Evolutionary conservation across 2,329 filamentous ascomycete species (phyloP).

Genomic region (Exserohilum rostratum): DNA sequence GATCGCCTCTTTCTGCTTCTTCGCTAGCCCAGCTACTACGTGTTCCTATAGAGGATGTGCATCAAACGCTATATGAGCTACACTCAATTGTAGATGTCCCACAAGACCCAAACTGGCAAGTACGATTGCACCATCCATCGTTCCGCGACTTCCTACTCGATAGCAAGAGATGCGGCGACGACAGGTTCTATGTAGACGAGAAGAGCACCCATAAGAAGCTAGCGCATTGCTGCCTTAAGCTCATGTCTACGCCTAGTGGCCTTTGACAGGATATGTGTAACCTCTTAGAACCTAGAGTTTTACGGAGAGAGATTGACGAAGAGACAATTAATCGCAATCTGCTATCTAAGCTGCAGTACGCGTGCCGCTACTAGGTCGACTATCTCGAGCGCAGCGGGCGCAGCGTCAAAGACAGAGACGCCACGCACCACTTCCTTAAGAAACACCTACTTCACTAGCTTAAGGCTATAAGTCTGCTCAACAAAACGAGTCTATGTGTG

Average conservation of each 20-base stretch:
- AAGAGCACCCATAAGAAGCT: background rate
- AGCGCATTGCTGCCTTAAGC: background rate
- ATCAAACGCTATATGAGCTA: background rate
- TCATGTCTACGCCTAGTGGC: too few relatives aligned
- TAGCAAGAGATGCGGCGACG: conserved; percentile 25
- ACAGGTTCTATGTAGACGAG: too few relatives aligned
- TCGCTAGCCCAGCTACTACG: background rate
- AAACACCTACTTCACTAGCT: background rate
- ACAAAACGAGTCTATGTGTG: too few relatives aligned
- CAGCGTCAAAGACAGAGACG: background rate
- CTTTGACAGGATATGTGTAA: too few relatives aligned
- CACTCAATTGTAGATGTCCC: conserved; percentile 3
- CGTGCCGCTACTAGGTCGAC: too few relatives aligned
- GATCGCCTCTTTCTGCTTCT: conserved; percentile 10
- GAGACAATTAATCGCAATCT: too few relatives aligned
- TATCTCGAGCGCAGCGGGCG: background rate
- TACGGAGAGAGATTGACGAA: too few relatives aligned
- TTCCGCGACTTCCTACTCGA: conserved; percentile 38
- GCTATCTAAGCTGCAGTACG: too few relatives aligned
- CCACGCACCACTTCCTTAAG: background rate
- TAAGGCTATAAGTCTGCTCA: background rate
- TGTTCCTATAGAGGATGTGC: background rate
- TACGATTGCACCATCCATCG: conserved; percentile 21
- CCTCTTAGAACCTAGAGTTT: too few relatives aligned
- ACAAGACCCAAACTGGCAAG: background rate